Percentiles rank a stretch among this genome's conserved stretches.
phyloP scores from a whole-genome alignment of 1,139 yeast species.

The Magnusiomyces sp. region DNA sequence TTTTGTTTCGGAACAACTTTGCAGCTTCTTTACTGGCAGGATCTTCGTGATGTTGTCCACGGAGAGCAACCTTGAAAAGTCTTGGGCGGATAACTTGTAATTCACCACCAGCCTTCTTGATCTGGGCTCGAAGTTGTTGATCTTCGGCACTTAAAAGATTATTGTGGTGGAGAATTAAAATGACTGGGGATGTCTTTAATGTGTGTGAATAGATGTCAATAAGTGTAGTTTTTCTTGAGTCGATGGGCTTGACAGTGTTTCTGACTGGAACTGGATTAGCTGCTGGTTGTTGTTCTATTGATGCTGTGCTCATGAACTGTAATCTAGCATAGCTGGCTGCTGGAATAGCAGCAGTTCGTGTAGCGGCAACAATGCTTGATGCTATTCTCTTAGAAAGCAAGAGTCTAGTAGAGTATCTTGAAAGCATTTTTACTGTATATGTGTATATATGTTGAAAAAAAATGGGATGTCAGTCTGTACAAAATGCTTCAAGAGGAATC shows the following conservation, averaged over 20 bases:
- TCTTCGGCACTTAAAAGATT: conserved; percentile 67
- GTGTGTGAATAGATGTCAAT: conserved; percentile 69
- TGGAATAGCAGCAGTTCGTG: no score
- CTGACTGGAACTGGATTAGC: conserved; percentile 5
- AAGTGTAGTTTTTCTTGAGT: conserved; percentile 64
- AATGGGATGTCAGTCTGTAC: no score
- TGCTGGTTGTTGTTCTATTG: conserved; percentile 1
- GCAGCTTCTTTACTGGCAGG: conserved; percentile 60
- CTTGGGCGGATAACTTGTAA: conserved; percentile 60
- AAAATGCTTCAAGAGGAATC: no score
- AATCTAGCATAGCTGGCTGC: no score
- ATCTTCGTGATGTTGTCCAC: conserved; percentile 58
- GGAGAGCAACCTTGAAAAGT: conserved; percentile 65
- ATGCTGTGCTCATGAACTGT: background rate
- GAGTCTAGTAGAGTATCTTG: no score
- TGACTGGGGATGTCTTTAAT: conserved; percentile 57
- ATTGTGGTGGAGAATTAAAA: conserved; percentile 76
- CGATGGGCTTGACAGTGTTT: conserved; percentile 15
- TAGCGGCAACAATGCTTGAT: no score
- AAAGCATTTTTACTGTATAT: no score
- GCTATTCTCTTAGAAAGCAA: no score
- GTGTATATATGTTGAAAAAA: no score
- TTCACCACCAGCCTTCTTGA: conserved; percentile 55
- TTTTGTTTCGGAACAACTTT: conserved; percentile 27
- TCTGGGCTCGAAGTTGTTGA: conserved; percentile 50